Percentiles rank a stretch among this genome's conserved stretches.
phyloP scores from a whole-genome alignment of 106 monocot genomes.

The Dendrobium nobile region DNA sequence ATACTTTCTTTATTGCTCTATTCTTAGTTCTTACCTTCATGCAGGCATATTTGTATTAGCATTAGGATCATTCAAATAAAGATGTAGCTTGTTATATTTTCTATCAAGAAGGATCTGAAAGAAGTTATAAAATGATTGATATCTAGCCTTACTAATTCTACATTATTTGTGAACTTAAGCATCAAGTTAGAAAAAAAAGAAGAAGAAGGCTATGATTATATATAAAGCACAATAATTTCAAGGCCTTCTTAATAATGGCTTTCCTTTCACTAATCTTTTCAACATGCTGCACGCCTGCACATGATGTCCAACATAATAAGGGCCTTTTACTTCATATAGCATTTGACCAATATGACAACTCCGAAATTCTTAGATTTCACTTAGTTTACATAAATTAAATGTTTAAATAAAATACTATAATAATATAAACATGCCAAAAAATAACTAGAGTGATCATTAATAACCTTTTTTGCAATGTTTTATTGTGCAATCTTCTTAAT shows the following conservation, averaged over 20 bases:
- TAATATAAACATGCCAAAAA: too few relatives aligned
- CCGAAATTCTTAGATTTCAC: too few relatives aligned
- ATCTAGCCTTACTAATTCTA: neutral
- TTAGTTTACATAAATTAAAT: too few relatives aligned
- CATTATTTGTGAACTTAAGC: neutral
- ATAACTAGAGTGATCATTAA: neutral
- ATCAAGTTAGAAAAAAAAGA: neutral
- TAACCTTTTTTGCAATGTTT: neutral
- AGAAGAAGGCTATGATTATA: neutral
- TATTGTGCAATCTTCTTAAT: neutral
- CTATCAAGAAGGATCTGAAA: neutral
- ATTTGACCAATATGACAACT: neutral
- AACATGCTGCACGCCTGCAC: neutral
- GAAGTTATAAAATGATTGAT: neutral
- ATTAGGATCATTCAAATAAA: too few relatives aligned
- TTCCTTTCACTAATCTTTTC: neutral
- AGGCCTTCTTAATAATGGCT: neutral
- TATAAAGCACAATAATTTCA: neutral
- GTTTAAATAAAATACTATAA: too few relatives aligned
- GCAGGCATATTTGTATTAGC: too few relatives aligned
- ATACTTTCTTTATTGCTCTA: too few relatives aligned
- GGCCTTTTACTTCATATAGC: neutral
- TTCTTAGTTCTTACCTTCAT: too few relatives aligned
- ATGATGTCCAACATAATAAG: neutral
- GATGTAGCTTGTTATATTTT: too few relatives aligned